Percentiles rank a stretch among this genome's conserved stretches.
Conservation (phyloP, 176 grass and related monocot species). For the Cocos nucifera region DNA sequence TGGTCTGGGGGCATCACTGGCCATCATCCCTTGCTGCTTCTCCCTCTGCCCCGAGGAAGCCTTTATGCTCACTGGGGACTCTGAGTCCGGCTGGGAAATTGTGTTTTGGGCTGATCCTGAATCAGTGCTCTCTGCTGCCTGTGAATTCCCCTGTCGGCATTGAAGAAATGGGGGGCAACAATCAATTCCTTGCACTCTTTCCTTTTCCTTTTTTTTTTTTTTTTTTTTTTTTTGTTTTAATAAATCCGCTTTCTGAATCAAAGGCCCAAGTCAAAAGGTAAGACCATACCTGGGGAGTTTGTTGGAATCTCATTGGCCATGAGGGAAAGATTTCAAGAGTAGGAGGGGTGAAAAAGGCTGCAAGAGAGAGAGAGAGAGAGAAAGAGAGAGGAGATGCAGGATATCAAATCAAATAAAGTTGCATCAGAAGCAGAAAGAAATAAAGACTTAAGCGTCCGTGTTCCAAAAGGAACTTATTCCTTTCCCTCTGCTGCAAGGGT, state of each 20-base stretch:
- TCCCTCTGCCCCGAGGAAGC: constrained; percentile 25
- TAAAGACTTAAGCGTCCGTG: constrained; percentile 23
- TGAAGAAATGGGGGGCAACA: constrained; percentile 1
- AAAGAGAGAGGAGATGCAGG: constrained; percentile 21
- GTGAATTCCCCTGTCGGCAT: constrained; percentile 24
- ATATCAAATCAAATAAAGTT: constrained; percentile 31
- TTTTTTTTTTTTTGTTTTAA: background rate
- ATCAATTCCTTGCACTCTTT: background rate
- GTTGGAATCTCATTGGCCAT: constrained; percentile 65
- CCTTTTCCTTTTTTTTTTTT: too few relatives aligned
- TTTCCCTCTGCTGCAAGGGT: constrained; percentile 23
- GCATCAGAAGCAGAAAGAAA: constrained; percentile 38
- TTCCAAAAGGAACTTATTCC: constrained; percentile 32
- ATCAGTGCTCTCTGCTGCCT: constrained; percentile 36
- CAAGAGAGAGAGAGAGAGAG: constrained; percentile 38
- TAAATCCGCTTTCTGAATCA: background rate
- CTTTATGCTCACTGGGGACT: constrained; percentile 34
- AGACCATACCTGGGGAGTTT: constrained; percentile 62
- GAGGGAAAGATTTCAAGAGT: constrained; percentile 92
- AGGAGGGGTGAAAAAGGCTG: constrained; percentile 58
- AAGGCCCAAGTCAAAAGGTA: background rate
- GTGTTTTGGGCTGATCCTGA: constrained; percentile 5
- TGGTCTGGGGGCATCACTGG: background rate
- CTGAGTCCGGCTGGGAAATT: constrained; percentile 1
- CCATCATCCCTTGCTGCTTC: constrained; percentile 11